These are phyloP conservation scores for Pichia sp. DNA, from an alignment of 1,139 yeast genomes.

Conservation along the genomic window DNA sequence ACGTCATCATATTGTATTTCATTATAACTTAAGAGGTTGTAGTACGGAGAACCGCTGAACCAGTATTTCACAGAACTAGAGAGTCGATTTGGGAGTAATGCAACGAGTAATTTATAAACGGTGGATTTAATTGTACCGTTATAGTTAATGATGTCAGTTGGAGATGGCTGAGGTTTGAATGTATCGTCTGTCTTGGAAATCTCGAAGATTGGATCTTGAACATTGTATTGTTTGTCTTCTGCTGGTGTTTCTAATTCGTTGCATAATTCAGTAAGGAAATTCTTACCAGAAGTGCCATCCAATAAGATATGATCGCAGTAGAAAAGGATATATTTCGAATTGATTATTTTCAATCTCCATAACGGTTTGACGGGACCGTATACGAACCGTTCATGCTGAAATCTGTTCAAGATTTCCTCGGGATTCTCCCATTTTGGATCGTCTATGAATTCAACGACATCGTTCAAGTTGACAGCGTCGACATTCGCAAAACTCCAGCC, in stretches of 20 bases:
- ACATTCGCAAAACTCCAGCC: not conserved
- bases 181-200: not conserved
- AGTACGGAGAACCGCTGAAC: slow-evolving; percentile 12
- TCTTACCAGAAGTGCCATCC: slow-evolving; percentile 39
- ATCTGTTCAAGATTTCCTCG: slow-evolving; percentile 1
- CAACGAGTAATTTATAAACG: not conserved
- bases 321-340: slow-evolving; percentile 26
- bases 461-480: slow-evolving; percentile 12
- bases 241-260: slow-evolving; percentile 28
- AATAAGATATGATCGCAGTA: slow-evolving; percentile 38
- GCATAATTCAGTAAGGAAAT: slow-evolving; percentile 31
- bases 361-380: slow-evolving; percentile 7
- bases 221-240: not conserved
- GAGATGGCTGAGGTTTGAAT: slow-evolving; percentile 8
- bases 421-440: too few species aligned
- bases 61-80: slow-evolving; percentile 2
- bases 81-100: slow-evolving; percentile 7
- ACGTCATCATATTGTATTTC: not conserved
- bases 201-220: slow-evolving; percentile 7
- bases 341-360: slow-evolving; percentile 19
- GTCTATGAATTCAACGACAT: slow-evolving; percentile 1
- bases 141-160: slow-evolving; percentile 5
- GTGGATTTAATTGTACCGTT: not conserved
- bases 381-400: slow-evolving; percentile 5
- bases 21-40: slow-evolving; percentile 2